A percentile compares a stretch with the other conserved stretches of the same genome.
Conservation (phyloP, 1,284 basidiomycete genomes). For the Hypsizygus ulmarius region DNA sequence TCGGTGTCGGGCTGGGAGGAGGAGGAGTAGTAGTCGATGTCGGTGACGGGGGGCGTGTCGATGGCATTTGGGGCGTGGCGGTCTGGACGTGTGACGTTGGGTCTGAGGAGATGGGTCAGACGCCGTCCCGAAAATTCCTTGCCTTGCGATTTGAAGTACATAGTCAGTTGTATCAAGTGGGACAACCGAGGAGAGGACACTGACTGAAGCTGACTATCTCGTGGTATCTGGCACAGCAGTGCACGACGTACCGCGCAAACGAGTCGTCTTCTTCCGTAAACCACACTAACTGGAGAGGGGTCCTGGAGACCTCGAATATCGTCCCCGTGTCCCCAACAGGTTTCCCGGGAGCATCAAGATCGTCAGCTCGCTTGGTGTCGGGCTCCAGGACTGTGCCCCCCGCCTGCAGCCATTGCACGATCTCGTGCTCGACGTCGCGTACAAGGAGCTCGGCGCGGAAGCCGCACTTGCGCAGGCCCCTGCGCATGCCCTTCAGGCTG, state of each 20-base stretch:
- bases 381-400: constrained; percentile 57
- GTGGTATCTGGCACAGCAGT: constrained; percentile 77
- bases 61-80: constrained; percentile 39
- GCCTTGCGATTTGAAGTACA: constrained; percentile 55
- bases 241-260: constrained; percentile 75
- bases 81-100: constrained; percentile 65
- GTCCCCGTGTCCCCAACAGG: constrained; percentile 51
- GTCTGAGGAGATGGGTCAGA: constrained; percentile 74
- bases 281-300: constrained; percentile 70
- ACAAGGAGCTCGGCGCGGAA: constrained; percentile 61
- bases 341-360: constrained; percentile 36
- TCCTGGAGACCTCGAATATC: constrained; percentile 62
- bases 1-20: constrained; percentile 51
- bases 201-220: constrained; percentile 76
- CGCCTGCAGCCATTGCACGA: constrained; percentile 57
- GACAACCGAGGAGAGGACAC: constrained; percentile 27
- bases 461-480: constrained; percentile 60
- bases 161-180: too few species aligned
- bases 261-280: constrained; percentile 56
- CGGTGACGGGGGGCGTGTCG: constrained; percentile 72
- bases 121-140: constrained; percentile 63
- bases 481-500: constrained; percentile 70
- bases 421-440: constrained; percentile 60
- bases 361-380: constrained; percentile 31
- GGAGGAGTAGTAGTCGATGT: constrained; percentile 55